phyloP scores from a whole-genome alignment of 305 asterid genomes.

The Striga hermonthica region DNA sequence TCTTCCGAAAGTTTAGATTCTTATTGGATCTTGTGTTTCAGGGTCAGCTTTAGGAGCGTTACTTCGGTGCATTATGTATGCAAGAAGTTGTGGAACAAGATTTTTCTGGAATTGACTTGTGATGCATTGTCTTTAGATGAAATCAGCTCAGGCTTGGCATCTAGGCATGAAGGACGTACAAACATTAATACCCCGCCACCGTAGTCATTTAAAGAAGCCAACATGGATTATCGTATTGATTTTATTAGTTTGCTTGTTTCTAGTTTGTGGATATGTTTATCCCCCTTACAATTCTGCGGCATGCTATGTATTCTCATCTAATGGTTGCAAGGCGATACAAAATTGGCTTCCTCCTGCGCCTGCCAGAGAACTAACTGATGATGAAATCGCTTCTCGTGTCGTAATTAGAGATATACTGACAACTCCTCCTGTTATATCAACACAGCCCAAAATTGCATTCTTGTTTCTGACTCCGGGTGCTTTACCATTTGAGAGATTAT shows the following conservation, averaged over 20 bases:
- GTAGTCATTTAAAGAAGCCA: constrained; percentile 66
- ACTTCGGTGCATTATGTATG: constrained; percentile 21
- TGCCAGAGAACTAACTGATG: constrained; percentile 63
- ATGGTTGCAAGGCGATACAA: constrained; percentile 57
- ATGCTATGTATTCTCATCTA: constrained; percentile 66
- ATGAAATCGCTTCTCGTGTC: constrained; percentile 68
- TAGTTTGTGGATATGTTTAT: constrained; percentile 69
- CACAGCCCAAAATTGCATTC: constrained; percentile 66
- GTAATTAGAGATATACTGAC: constrained; percentile 62
- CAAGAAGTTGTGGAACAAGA: constrained; percentile 24
- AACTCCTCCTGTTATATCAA: constrained; percentile 42
- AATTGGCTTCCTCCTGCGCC: constrained; percentile 73
- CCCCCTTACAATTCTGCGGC: constrained; percentile 71
- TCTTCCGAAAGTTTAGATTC: constrained; percentile 33
- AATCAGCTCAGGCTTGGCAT: constrained; percentile 62
- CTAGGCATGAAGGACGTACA: constrained; percentile 65
- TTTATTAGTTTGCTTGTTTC: constrained; percentile 67
- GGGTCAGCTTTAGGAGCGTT: constrained; percentile 24
- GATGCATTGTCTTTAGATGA: constrained; percentile 57
- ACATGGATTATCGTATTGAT: constrained; percentile 76
- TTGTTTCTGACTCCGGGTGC: constrained; percentile 76
- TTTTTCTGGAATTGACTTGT: constrained; percentile 32
- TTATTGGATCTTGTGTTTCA: constrained; percentile 28
- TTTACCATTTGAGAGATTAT: constrained; percentile 78
- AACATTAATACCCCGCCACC: constrained; percentile 61